Conservation (phyloP, 208 protist species). For the Kentomonas sorsogonicus region DNA sequence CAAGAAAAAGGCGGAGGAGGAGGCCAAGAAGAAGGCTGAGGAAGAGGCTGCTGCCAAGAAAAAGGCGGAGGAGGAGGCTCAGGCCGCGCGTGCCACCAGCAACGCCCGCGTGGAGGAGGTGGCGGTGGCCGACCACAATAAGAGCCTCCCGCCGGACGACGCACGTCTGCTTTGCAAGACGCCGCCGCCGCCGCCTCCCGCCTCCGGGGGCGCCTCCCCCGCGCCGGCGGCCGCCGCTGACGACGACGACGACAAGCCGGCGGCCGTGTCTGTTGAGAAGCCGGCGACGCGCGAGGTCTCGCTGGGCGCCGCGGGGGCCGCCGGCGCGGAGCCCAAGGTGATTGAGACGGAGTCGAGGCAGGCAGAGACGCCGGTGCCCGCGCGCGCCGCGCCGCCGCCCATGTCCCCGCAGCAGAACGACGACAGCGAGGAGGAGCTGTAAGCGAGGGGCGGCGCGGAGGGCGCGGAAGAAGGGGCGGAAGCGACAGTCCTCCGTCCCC, state of each 20-base stretch:
- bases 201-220: neutral
- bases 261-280: neutral
- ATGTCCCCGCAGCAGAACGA: conserved; percentile 11
- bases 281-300: neutral
- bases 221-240: neutral
- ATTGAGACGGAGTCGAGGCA: neutral
- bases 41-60: neutral
- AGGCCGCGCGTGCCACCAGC: conserved; percentile 13
- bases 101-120: conserved; percentile 28
- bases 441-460: neutral
- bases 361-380: conserved; percentile 8
- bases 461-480: neutral
- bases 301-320: neutral
- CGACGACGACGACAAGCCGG: conserved; percentile 4
- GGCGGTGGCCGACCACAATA: conserved; percentile 10
- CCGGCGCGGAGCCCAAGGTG: neutral
- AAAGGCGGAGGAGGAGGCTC: conserved; percentile 7
- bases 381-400: conserved; percentile 19
- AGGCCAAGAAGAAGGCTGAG: conserved; percentile 1
- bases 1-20: neutral
- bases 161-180: conserved; percentile 9
- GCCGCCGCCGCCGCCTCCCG: neutral
- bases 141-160: conserved; percentile 18
- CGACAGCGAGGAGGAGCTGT: neutral
- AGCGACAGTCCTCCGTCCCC: no score